These are phyloP conservation scores for Stephania cephalantha DNA, from an alignment of 164 flowering plant genomes.

Conservation along the genomic window DNA sequence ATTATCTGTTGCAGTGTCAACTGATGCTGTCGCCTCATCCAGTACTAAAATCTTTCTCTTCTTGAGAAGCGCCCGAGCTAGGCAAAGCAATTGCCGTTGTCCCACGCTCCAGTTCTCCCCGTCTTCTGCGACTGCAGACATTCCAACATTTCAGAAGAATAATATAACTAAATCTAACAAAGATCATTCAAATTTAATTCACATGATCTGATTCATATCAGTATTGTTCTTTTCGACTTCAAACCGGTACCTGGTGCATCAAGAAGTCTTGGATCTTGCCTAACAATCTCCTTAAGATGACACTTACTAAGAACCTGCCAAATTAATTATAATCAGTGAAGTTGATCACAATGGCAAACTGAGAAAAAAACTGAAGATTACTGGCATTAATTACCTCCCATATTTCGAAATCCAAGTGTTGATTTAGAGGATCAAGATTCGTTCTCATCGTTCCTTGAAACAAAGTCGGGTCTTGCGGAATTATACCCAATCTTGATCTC, in stretches of 20 bases:
- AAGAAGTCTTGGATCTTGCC: conserved; percentile 47
- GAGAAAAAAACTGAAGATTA: background rate
- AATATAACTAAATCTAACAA: background rate
- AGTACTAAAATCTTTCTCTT: conserved; percentile 61
- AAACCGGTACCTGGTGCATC: conserved; percentile 56
- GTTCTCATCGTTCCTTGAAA: conserved; percentile 76
- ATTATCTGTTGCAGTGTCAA: conserved; percentile 75
- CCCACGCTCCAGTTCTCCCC: conserved; percentile 92
- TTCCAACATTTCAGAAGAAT: background rate
- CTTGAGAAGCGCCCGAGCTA: conserved; percentile 67
- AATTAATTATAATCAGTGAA: conserved; percentile 2
- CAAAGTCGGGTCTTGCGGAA: conserved; percentile 80
- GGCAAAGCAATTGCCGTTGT: conserved; percentile 76
- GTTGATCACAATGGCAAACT: background rate
- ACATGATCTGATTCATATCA: background rate
- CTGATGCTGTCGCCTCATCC: conserved; percentile 90
- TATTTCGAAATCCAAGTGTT: conserved; percentile 61
- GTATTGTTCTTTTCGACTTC: background rate
- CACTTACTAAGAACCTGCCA: conserved; percentile 58
- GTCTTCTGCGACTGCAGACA: conserved; percentile 69
- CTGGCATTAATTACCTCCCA: conserved; percentile 57
- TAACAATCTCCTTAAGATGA: conserved; percentile 42
- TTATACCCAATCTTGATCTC: conserved; percentile 63
- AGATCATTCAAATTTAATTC: background rate
- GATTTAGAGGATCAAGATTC: conserved; percentile 65